Conservation (phyloP, 1,139 yeast species). For the Spathaspora sp. region DNA sequence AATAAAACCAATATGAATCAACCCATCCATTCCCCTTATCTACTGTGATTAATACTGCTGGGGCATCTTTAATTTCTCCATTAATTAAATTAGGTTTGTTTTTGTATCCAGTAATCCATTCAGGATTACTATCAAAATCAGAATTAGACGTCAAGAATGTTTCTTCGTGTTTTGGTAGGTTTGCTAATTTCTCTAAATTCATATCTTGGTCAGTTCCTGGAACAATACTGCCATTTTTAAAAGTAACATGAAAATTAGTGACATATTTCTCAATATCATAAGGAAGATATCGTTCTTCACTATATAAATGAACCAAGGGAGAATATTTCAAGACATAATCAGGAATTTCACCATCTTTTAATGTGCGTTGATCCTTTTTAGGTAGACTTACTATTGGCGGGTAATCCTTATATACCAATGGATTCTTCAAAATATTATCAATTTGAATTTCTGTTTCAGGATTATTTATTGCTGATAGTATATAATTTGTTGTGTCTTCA, state of each 20-base stretch:
- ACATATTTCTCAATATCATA: conserved; percentile 76
- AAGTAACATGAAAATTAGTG: conserved; percentile 54
- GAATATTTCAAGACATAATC: conserved; percentile 69
- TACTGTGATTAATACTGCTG: conserved; percentile 77
- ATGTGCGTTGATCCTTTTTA: conserved; percentile 26
- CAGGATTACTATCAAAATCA: conserved; percentile 75
- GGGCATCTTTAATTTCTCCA: conserved; percentile 73
- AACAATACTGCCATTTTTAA: conserved; percentile 48
- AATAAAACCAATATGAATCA: conserved; percentile 95
- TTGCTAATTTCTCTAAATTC: conserved; percentile 38
- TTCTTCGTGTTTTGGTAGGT: conserved; percentile 25
- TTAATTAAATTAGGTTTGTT: conserved; percentile 69
- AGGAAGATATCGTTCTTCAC: conserved; percentile 87
- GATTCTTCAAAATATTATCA: conserved; percentile 16
- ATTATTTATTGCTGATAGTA: conserved; percentile 12
- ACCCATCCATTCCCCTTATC: conserved; percentile 93
- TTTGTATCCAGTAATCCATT: conserved; percentile 77
- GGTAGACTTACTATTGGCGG: conserved; percentile 42
- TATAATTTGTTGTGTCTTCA: conserved; percentile 8
- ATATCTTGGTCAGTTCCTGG: conserved; percentile 36
- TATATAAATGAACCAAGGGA: conserved; percentile 82
- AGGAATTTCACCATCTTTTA: conserved; percentile 65
- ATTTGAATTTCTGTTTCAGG: conserved; percentile 13
- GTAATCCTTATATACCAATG: conserved; percentile 27
- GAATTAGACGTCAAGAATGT: conserved; percentile 61